Base-by-base conservation (phyloP, 306 rosid species). In the Sindora glabra region DNA sequence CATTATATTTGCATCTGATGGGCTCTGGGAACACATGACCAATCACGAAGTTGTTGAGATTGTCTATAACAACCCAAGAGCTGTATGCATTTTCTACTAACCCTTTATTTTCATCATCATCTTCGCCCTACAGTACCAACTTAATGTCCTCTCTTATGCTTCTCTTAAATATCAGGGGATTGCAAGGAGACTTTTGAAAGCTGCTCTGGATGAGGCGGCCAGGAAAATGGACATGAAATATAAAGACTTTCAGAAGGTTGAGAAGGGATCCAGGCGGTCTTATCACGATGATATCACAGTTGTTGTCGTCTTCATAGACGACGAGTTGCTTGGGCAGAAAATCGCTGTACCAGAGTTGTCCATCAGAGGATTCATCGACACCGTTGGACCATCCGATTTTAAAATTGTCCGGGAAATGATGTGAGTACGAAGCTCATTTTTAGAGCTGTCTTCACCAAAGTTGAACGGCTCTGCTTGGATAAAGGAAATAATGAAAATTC, bases 1-100 rank as follows among this genome's bases (percentile, higher is more conserved):
- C 62, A 22, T 90, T 25, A 87, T 90, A 60, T 90, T 87, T 69
- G 97, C 97, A 56, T 90, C 97, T 7, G 94, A 87, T 26, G 95
- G 97, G 3, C 97, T 90, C 30, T 90, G 97, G 97, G 97, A 84
- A 34, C 94, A 84, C 55, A 8, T 90, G 55, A 75, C 94, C 36
- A 87, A 78, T 65, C 85, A 87, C 74, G 85, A 79, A 73, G 97
- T 94, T 62, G 94, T 48, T 23, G 85, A 87, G 68, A 82, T 90
- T 41, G 95, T 85, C 54, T 25, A 84, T 40, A 90, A 73, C 36
- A 73, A 56, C 72, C 90, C 94, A 0, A 71, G 89, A 73, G 37
- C 65, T 3, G 97, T 90, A 84, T 45, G 77, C 60, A 71, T 18
- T 26, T 52, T 25, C 4, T 63, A 13, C 13, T 46, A 12, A 23